Evolutionary conservation across 2,329 filamentous ascomycete genomes (phyloP).

Genomic region (Lithohypha guttulata): DNA sequence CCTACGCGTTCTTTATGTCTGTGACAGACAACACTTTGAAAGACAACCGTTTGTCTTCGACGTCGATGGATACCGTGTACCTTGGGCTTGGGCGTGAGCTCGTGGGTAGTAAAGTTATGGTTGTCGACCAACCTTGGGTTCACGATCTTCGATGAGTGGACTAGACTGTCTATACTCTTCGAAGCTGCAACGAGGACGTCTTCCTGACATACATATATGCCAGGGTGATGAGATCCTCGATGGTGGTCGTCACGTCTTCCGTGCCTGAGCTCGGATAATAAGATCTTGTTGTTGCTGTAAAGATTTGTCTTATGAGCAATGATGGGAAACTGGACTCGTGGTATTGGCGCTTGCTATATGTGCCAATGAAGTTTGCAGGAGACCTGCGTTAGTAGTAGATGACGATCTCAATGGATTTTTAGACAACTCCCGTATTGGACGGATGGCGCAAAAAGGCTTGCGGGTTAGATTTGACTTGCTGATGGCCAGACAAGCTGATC

Average conservation of each 20-base stretch:
- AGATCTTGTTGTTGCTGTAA: neutral
- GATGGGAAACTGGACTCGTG: neutral
- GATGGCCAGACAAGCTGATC: neutral
- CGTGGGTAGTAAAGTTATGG: too few relatives aligned
- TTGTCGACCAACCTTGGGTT: slow-evolving; percentile 3
- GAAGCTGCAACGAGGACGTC: slow-evolving; percentile 4
- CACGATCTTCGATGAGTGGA: slow-evolving; percentile 2
- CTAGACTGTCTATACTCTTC: neutral
- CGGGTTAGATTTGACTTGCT: too few relatives aligned
- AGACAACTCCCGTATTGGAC: neutral
- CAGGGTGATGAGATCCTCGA: neutral
- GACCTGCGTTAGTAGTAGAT: slow-evolving; percentile 1
- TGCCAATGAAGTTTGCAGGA: slow-evolving; percentile 7
- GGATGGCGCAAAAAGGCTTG: slow-evolving; percentile 1
- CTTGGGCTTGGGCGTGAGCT: too few relatives aligned
- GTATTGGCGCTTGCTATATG: slow-evolving; percentile 5
- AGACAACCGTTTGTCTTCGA: slow-evolving; percentile 1
- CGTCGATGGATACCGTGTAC: too few relatives aligned
- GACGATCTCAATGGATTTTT: neutral
- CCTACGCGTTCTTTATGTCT: slow-evolving; percentile 2
- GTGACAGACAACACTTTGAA: neutral
- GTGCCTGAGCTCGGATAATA: neutral
- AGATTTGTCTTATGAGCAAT: neutral
- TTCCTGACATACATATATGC: slow-evolving; percentile 4
- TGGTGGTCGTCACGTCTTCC: neutral